Conservation (phyloP, 805 yeast species). For the Wickerhamiella dianesei region DNA sequence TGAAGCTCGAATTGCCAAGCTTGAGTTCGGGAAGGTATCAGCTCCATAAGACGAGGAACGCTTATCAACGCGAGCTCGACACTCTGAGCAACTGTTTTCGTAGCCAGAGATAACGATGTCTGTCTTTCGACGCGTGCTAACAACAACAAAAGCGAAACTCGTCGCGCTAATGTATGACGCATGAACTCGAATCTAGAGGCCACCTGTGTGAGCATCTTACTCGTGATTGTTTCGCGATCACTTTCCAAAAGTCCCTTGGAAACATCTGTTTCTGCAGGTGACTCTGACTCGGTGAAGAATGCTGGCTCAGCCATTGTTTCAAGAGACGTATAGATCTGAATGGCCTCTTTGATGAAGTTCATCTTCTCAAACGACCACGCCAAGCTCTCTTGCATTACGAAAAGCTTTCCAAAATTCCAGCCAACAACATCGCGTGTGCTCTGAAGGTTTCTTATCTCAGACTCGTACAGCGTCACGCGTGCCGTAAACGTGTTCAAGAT, state of each 20-base stretch:
- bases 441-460: slow-evolving; percentile 29
- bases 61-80: slow-evolving; percentile 5
- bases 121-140: slow-evolving; percentile 20
- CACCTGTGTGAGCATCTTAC: slow-evolving; percentile 25
- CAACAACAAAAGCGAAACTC: slow-evolving; percentile 23
- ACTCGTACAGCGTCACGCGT: slow-evolving; percentile 32
- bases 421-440: slow-evolving; percentile 27
- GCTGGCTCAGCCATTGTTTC: slow-evolving; percentile 23
- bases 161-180: slow-evolving; percentile 27
- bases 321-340: slow-evolving; percentile 38
- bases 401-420: slow-evolving; percentile 34
- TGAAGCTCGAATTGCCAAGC: slow-evolving; percentile 13
- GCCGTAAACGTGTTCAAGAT: slow-evolving; percentile 40
- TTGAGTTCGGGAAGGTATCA: background rate
- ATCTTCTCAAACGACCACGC: slow-evolving; percentile 42
- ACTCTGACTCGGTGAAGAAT: slow-evolving; percentile 11
- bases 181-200: slow-evolving; percentile 29
- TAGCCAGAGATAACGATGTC: slow-evolving; percentile 19
- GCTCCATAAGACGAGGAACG: slow-evolving; percentile 13
- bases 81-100: slow-evolving; percentile 15
- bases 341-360: slow-evolving; percentile 47
- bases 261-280: slow-evolving; percentile 6
- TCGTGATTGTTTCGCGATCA: slow-evolving; percentile 18
- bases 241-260: slow-evolving; percentile 6
- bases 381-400: slow-evolving; percentile 36